Evolutionary conservation across 2,329 filamentous ascomycete genomes (phyloP).

Genomic region (Xylaria sp.): DNA sequence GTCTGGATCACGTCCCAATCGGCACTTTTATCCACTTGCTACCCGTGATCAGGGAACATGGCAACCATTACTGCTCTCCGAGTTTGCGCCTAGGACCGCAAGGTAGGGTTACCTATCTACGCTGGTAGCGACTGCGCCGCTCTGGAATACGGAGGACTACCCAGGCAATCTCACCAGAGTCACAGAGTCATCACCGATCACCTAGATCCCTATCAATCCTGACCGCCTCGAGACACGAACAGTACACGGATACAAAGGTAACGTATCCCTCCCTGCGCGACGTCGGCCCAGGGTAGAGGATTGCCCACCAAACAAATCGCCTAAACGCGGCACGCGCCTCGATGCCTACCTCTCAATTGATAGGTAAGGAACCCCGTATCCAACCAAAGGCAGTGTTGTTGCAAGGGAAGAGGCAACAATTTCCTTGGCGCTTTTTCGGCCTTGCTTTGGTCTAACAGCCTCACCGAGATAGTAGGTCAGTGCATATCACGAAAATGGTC

Average conservation of each 20-base stretch:
- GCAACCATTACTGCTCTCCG: background rate
- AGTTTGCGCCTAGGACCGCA: background rate
- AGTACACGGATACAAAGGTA: slow-evolving; percentile 15
- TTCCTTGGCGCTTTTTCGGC: slow-evolving; percentile 30
- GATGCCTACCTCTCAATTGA: slow-evolving; percentile 13
- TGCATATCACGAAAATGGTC: too few species aligned
- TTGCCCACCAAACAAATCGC: slow-evolving; percentile 26
- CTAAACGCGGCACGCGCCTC: slow-evolving; percentile 21
- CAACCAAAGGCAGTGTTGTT: background rate
- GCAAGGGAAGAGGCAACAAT: slow-evolving; percentile 27
- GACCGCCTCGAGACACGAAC: slow-evolving; percentile 23
- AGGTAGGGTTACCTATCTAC: background rate
- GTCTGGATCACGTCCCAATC: slow-evolving; percentile 19
- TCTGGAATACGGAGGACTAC: too few species aligned
- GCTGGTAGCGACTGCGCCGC: too few species aligned
- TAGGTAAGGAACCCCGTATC: slow-evolving; percentile 17
- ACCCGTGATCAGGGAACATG: background rate
- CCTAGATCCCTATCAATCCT: slow-evolving; percentile 4
- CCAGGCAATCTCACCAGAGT: background rate
- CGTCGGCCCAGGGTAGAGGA: background rate
- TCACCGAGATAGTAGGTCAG: too few species aligned
- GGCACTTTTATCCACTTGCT: slow-evolving; percentile 15
- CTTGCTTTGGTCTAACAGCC: slow-evolving; percentile 36
- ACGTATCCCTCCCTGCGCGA: slow-evolving; percentile 5
- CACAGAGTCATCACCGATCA: background rate